phyloP scores from a whole-genome alignment of 2,329 filamentous ascomycete species.

The Penicillium decumbens region DNA sequence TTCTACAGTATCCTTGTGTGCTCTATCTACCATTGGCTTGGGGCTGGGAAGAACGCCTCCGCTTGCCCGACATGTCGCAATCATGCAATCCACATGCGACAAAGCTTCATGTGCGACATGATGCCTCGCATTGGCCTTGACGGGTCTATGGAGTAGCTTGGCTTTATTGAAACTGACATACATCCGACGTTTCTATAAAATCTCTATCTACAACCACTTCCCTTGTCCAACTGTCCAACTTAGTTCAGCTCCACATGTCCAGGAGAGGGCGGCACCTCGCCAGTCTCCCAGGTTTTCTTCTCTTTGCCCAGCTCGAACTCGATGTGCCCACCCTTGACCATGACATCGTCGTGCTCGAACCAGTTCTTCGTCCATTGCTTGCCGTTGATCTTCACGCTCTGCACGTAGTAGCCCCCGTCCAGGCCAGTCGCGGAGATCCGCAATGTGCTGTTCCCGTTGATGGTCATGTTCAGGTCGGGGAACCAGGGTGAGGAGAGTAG shows the following conservation, averaged over 20 bases:
- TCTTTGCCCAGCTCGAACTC: constrained; percentile 46
- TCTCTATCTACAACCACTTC: not conserved
- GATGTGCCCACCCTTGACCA: constrained; percentile 42
- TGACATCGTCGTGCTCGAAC: constrained; percentile 51
- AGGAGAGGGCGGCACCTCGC: constrained; percentile 50
- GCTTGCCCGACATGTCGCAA: not conserved
- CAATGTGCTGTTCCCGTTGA: constrained; percentile 34
- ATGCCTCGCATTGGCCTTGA: not conserved
- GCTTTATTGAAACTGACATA: not conserved
- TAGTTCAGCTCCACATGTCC: constrained; percentile 30
- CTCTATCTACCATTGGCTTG: not conserved
- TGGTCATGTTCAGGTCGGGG: constrained; percentile 32
- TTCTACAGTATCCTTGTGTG: not conserved
- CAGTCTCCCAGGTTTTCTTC: constrained; percentile 46
- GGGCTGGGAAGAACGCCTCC: not conserved
- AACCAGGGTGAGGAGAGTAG: constrained; percentile 48
- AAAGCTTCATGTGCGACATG: too few species aligned
- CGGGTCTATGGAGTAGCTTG: not conserved
- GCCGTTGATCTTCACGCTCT: constrained; percentile 52
- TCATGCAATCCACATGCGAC: not conserved
- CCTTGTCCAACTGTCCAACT: too few species aligned
- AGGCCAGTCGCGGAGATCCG: constrained; percentile 47
- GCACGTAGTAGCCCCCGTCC: constrained; percentile 49
- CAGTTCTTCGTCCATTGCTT: constrained; percentile 51
- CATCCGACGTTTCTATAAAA: not conserved